Conservation (phyloP, 2,329 filamentous ascomycete genomes). For the Ceratocystis smalleyi region DNA sequence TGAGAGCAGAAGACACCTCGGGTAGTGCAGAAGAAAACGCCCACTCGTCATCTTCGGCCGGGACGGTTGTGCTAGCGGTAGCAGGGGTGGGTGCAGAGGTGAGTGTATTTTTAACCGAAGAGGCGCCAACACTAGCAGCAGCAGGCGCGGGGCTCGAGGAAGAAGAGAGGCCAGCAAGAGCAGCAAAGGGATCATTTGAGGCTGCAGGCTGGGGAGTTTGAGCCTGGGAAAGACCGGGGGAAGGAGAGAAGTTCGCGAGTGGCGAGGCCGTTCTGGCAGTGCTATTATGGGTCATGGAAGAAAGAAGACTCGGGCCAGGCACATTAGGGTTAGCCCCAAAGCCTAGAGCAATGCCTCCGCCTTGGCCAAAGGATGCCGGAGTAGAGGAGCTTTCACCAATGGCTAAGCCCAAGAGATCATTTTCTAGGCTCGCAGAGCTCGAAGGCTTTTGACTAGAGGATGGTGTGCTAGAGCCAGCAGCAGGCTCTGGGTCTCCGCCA, state of each 20-base stretch:
- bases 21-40: constrained; percentile 80
- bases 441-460: constrained; percentile 33
- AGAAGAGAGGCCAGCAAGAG: constrained; percentile 25
- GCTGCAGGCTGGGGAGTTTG: constrained; percentile 21
- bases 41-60: constrained; percentile 74
- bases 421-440: constrained; percentile 48
- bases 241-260: constrained; percentile 33
- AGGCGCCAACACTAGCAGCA: constrained; percentile 6
- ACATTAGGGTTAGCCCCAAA: constrained; percentile 54
- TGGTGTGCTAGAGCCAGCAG: constrained; percentile 31
- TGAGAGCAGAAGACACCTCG: constrained; percentile 36
- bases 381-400: constrained; percentile 40
- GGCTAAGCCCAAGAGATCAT: constrained; percentile 79
- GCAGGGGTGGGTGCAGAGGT: constrained; percentile 22
- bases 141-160: constrained; percentile 21
- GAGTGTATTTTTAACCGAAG: neutral
- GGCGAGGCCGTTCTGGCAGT: constrained; percentile 32
- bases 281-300: constrained; percentile 46
- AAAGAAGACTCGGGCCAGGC: constrained; percentile 48
- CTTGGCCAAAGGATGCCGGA: constrained; percentile 48
- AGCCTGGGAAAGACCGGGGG: constrained; percentile 18
- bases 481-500: constrained; percentile 46
- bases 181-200: constrained; percentile 35
- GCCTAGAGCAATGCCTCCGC: constrained; percentile 71
- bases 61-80: constrained; percentile 22